Conservation (phyloP, 441 rosid genomes). For the Erysimum cheiri region DNA sequence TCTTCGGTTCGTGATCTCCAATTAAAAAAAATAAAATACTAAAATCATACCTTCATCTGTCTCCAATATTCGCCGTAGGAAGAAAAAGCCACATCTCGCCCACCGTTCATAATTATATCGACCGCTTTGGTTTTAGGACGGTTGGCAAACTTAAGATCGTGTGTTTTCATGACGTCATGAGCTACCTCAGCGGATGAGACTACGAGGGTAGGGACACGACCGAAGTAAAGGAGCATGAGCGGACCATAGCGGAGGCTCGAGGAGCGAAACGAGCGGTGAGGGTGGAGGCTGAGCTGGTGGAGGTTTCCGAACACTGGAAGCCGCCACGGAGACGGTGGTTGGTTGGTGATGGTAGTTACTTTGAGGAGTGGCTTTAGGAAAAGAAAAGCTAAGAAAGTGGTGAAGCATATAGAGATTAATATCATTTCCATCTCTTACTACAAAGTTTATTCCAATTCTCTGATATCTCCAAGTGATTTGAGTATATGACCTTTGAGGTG, state of each 20-base stretch:
- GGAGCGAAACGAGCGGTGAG: conserved; percentile 52
- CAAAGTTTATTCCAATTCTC: too few species aligned
- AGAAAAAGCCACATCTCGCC: conserved; percentile 44
- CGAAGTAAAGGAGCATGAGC: conserved; percentile 50
- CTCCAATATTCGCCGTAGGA: conserved; percentile 54
- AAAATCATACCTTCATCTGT: conserved; percentile 17
- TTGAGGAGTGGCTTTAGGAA: not conserved
- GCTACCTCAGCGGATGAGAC: conserved; percentile 52
- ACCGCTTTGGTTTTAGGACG: conserved; percentile 42
- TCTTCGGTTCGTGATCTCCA: too few species aligned
- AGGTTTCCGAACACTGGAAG: conserved; percentile 60
- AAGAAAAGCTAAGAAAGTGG: conserved; percentile 16
- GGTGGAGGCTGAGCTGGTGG: conserved; percentile 47
- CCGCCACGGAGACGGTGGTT: conserved; percentile 54
- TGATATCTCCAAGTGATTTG: too few species aligned
- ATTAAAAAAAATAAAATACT: too few species aligned
- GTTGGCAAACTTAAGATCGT: conserved; percentile 49
- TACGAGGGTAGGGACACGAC: conserved; percentile 46
- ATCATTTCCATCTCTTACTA: not conserved
- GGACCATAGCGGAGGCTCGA: conserved; percentile 53
- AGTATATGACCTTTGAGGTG: too few species aligned
- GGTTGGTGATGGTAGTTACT: not conserved
- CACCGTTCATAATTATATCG: conserved; percentile 44
- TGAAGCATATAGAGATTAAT: conserved; percentile 8
- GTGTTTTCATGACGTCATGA: conserved; percentile 51